Percentiles rank a stretch among this genome's conserved stretches.
Evolutionary conservation across 805 yeast genomes (phyloP).

Genomic region (Pichia ethanolica): DNA sequence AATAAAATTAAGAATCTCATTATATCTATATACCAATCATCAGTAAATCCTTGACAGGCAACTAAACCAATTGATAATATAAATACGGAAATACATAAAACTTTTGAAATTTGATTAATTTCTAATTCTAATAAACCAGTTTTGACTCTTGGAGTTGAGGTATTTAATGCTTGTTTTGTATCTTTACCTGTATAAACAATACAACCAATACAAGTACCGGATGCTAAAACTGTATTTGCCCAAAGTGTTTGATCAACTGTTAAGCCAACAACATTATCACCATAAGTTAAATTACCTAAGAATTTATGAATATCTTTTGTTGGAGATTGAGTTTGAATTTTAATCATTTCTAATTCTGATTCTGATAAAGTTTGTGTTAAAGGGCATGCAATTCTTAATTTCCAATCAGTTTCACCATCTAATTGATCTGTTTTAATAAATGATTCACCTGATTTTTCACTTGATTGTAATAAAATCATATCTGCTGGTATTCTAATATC

Average conservation of each 20-base stretch:
- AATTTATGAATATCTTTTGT: slow-evolving; percentile 77
- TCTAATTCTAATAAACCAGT: slow-evolving; percentile 86
- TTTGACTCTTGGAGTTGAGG: slow-evolving; percentile 79
- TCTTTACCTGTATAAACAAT: slow-evolving; percentile 86
- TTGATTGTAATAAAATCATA: slow-evolving; percentile 73
- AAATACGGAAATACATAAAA: slow-evolving; percentile 82
- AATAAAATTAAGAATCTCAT: slow-evolving; percentile 87
- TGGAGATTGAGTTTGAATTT: slow-evolving; percentile 72
- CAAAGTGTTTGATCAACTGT: slow-evolving; percentile 89
- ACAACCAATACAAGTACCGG: slow-evolving; percentile 86
- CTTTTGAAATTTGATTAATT: slow-evolving; percentile 80
- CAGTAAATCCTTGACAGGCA: slow-evolving; percentile 63
- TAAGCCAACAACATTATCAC: slow-evolving; percentile 54
- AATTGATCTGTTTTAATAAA: slow-evolving; percentile 95
- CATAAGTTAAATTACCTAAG: slow-evolving; percentile 61
- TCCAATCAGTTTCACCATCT: slow-evolving; percentile 99
- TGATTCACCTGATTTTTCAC: slow-evolving; percentile 77
- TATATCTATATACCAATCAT: slow-evolving; percentile 82
- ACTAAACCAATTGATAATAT: slow-evolving; percentile 70
- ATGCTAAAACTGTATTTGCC: slow-evolving; percentile 97
- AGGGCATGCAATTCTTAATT: slow-evolving; percentile 70
- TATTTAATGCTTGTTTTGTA: slow-evolving; percentile 92
- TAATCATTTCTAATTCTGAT: slow-evolving; percentile 42
- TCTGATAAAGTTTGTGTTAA: slow-evolving; percentile 57
- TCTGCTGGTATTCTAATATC: slow-evolving; percentile 93